Evolutionary conservation across 1,284 basidiomycete species (phyloP), one percentile per base, ranked within the genome.

Genomic region (Exobasidium rhododendri): DNA sequence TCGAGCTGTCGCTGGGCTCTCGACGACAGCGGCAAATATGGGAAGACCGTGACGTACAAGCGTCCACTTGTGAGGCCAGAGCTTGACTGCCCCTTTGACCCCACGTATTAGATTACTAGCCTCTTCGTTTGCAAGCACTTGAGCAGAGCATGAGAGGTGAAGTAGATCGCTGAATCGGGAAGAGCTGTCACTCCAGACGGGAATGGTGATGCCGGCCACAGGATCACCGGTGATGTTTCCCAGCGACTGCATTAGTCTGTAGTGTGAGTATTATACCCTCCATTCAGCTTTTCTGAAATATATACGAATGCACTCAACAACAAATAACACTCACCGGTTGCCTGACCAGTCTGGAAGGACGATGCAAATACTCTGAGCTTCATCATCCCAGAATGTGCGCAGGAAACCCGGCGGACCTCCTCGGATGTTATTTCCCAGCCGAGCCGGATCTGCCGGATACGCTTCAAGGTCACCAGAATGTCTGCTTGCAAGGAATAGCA

Each of bases 201-300:
- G 62, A 20, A 64, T 64, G 17, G 59, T 20, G n/a, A 64, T 6
- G 4, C 59, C 53, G 7, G 62, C 62, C 35, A 64, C 51, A n/a
- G 44, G 56, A 46, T 64, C 62, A 22, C 24, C 26, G 3, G 49
- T 52, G 24, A 64, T 53, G n/a, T 64, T 64, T 22, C 62, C 62
- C 13, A 61, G n/a, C 13, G 49, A 55, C 47, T 60, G 49, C 59
- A 64, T 60, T 10, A 58, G 31, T 20, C 35, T 40, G 35, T 7
- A n/a, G n/a, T n/a, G n/a, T n/a, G n/a, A n/a, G n/a, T n/a, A n/a
- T n/a, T n/a, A n/a, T n/a, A n/a, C n/a, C n/a, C 35, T 40, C 7
- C 35, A 40, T 40, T 40, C 17, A 40, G 10, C 35, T 10, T 40
- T 17, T 40, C 35, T 40, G 7, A n/a, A n/a, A n/a, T n/a, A n/a